A percentile compares a stretch with the other conserved stretches of the same genome.
These are phyloP conservation scores for Gymnopilus dilepis DNA, from an alignment of 768 basidiomycete genomes.

Conservation along the genomic window DNA sequence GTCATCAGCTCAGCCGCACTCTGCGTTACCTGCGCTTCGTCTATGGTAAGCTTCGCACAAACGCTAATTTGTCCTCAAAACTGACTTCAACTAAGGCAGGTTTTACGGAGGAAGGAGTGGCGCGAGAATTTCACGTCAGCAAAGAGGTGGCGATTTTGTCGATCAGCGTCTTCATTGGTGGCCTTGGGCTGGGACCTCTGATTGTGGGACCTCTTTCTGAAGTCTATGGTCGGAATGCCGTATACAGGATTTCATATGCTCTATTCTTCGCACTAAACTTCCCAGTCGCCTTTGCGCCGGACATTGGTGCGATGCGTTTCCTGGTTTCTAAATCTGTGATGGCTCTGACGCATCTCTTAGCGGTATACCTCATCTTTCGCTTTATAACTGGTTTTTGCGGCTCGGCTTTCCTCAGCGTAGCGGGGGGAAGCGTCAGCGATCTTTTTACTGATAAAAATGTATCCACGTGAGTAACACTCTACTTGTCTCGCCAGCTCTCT, in stretches of 20 bases:
- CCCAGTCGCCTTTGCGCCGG: constrained; percentile 75
- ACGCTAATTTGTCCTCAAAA: neutral
- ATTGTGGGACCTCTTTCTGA: constrained; percentile 61
- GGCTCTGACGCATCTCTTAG: constrained; percentile 34
- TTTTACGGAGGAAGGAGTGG: constrained; percentile 65
- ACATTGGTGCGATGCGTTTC: constrained; percentile 67
- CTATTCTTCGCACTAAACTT: constrained; percentile 69
- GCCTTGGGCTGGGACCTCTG: constrained; percentile 58
- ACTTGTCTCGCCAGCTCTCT: neutral
- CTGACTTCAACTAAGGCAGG: constrained; percentile 47
- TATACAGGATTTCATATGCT: constrained; percentile 66
- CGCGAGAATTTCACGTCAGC: constrained; percentile 51
- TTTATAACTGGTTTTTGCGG: constrained; percentile 62
- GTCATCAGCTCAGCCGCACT: constrained; percentile 52
- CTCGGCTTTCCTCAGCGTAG: constrained; percentile 60
- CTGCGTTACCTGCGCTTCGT: constrained; percentile 61
- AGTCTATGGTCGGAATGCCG: constrained; percentile 66
- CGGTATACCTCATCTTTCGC: constrained; percentile 63
- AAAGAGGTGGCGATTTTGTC: constrained; percentile 55
- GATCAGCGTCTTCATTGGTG: constrained; percentile 64
- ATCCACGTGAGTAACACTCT: constrained; percentile 51
- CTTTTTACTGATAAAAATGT: constrained; percentile 62
- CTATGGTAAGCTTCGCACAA: constrained; percentile 45
- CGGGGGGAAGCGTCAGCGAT: constrained; percentile 61
- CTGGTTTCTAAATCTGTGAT: too few relatives aligned